Base-by-base conservation (phyloP, 805 yeast species). In the Candida hungchunana region DNA sequence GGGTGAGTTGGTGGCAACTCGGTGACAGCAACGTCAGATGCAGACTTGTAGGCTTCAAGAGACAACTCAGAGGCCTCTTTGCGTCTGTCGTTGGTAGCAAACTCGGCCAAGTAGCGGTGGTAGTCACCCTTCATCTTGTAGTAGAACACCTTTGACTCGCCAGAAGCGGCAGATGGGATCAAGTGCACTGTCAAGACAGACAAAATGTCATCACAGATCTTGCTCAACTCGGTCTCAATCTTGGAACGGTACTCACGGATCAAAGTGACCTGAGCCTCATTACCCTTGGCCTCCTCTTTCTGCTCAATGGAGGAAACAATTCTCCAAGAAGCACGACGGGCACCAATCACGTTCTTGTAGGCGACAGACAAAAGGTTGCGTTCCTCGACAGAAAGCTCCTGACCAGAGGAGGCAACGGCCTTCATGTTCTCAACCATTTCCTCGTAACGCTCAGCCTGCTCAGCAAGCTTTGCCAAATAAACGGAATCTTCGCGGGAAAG, bases 111-210 rank as follows among this genome's bases (percentile, higher is more conserved):
- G 69, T 90, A 90, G 75, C 98, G 95, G 75, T 89, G 95, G 75
- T 90, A 90, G 67, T 90, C 98, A 75, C 97, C 98, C 74, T 90
- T 90, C 97, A 90, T 90, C 78, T 90, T 90, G 73, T 86, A 88
- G 77, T 90, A 90, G 69, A 90, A 90, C 39, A 90, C 97, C 75
- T 90, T 88, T 34, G 96, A 88, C 71, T 93, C 98, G 58, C 97
- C 97, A 50, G 95, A 79, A 62, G 82, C 86, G 46, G 97, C 97
- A 46, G 90, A 74, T 51, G 96, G 89, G 58, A 90, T 87, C 66
- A 90, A 80, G 66, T 88, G 94, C 56, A 84, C 75, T 50, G 87
- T 80, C 62, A 93, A 77, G 45, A 90, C 96, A 27, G 80, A 71
- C 58, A 93, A 72, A 58, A 93, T 89, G 64, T 89, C 97, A 59